phyloP scores from a whole-genome alignment of 768 basidiomycete species.

The Cubamyces sp. region DNA sequence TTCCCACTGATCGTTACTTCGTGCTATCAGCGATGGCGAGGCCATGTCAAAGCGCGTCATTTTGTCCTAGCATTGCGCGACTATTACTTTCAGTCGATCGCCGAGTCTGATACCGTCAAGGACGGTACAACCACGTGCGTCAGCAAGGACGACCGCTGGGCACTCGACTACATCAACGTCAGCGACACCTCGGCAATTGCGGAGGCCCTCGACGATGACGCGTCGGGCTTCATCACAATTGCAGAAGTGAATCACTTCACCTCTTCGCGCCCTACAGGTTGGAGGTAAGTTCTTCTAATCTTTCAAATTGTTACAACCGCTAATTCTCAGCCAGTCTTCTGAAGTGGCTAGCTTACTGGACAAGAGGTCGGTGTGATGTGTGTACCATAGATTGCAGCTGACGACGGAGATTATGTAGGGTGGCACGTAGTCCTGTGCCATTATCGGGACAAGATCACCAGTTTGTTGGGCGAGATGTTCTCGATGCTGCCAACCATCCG shows the following conservation, averaged over 20 bases:
- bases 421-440: not conserved
- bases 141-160: slow-evolving; percentile 34
- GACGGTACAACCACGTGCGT: not conserved
- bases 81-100: slow-evolving; percentile 33
- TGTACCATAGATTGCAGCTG: slow-evolving; percentile 27
- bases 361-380: slow-evolving; percentile 25
- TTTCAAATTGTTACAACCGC: not conserved
- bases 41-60: slow-evolving; percentile 34
- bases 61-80: slow-evolving; percentile 38
- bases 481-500: slow-evolving; percentile 1
- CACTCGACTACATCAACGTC: slow-evolving; percentile 30
- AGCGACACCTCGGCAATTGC: slow-evolving; percentile 30
- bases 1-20: no score
- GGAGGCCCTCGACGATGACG: slow-evolving; percentile 41
- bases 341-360: slow-evolving; percentile 41
- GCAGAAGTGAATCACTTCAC: slow-evolving; percentile 39
- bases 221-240: slow-evolving; percentile 39
- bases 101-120: not conserved
- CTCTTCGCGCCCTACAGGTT: slow-evolving; percentile 28
- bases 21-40: slow-evolving; percentile 33
- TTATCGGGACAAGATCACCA: slow-evolving; percentile 19
- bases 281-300: slow-evolving; percentile 32
- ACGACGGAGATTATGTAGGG: not conserved
- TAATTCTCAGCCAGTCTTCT: slow-evolving; percentile 26
- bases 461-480: slow-evolving; percentile 23